Conservation (phyloP, 176 grass and related monocot genomes). For the Hsuehochloa calcarea region DNA sequence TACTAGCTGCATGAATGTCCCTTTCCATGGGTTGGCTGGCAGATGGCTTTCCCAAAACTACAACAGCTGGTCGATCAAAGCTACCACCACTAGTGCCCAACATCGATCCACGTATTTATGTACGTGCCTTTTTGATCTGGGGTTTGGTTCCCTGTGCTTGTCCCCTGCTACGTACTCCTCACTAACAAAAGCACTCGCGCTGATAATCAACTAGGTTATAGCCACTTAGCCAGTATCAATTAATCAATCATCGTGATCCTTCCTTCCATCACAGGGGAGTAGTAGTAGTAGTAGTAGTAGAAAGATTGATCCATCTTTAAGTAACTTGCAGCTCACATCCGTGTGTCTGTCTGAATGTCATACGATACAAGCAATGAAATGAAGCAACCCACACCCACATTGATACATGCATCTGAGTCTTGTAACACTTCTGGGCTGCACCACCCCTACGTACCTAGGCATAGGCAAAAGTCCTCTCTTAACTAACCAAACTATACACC, state of each 20-base stretch:
- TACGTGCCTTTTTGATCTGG: slow-evolving; percentile 1
- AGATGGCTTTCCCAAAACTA: neutral
- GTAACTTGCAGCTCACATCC: slow-evolving; percentile 37
- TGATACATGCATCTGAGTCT: too few relatives aligned
- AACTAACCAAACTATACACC: too few relatives aligned
- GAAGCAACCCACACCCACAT: slow-evolving; percentile 3
- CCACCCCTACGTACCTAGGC: too few relatives aligned
- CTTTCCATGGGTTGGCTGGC: slow-evolving; percentile 34
- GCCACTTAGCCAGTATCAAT: neutral
- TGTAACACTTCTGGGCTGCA: too few relatives aligned
- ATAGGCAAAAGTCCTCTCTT: too few relatives aligned
- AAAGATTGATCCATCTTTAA: slow-evolving; percentile 5
- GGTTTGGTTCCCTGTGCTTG: slow-evolving; percentile 26
- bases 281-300: neutral
- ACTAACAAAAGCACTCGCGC: slow-evolving; percentile 2
- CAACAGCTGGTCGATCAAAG: neutral
- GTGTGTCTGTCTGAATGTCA: neutral
- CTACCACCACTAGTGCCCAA: neutral
- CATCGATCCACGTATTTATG: neutral
- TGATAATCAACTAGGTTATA: neutral
- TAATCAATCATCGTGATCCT: neutral
- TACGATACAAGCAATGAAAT: too few relatives aligned
- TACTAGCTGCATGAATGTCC: slow-evolving; percentile 11
- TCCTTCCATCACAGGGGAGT: too few relatives aligned
- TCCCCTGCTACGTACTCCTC: neutral